Conservation (phyloP, 192 early-diverging fungal species). For the Diversispora eburnea region DNA sequence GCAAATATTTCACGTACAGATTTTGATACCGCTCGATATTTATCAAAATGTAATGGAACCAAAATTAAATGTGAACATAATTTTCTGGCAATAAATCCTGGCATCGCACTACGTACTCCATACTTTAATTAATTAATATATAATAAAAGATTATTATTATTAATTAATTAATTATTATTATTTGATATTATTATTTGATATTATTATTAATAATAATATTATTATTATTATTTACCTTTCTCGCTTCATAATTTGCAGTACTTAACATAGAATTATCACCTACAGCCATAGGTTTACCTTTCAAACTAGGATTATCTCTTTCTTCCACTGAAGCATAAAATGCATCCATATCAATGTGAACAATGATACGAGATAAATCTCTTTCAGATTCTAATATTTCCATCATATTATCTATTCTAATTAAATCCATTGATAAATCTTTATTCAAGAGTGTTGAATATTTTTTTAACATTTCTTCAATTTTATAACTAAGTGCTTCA, state of each 20-base stretch:
- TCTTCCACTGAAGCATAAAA: slow-evolving; percentile 73
- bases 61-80: slow-evolving; percentile 62
- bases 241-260: slow-evolving; percentile 66
- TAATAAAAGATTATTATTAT: neutral
- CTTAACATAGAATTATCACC: slow-evolving; percentile 52
- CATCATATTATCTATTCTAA: slow-evolving; percentile 40
- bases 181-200: neutral
- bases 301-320: slow-evolving; percentile 56
- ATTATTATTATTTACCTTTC: slow-evolving; percentile 23
- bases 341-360: slow-evolving; percentile 72
- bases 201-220: neutral
- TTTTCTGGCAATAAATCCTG: slow-evolving; percentile 54
- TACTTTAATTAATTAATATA: slow-evolving; percentile 34
- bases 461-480: slow-evolving; percentile 40
- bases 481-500: slow-evolving; percentile 34
- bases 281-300: slow-evolving; percentile 60
- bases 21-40: slow-evolving; percentile 46
- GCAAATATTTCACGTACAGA: slow-evolving; percentile 52
- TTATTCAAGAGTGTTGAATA: slow-evolving; percentile 36
- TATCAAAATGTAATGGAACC: slow-evolving; percentile 46
- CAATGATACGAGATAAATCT: slow-evolving; percentile 52
- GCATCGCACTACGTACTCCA: slow-evolving; percentile 69
- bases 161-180: neutral
- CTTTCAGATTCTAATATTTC: slow-evolving; percentile 36
- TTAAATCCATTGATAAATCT: slow-evolving; percentile 38